phyloP scores from a whole-genome alignment of 2,329 filamentous ascomycete genomes.

The Didymella glomerata region DNA sequence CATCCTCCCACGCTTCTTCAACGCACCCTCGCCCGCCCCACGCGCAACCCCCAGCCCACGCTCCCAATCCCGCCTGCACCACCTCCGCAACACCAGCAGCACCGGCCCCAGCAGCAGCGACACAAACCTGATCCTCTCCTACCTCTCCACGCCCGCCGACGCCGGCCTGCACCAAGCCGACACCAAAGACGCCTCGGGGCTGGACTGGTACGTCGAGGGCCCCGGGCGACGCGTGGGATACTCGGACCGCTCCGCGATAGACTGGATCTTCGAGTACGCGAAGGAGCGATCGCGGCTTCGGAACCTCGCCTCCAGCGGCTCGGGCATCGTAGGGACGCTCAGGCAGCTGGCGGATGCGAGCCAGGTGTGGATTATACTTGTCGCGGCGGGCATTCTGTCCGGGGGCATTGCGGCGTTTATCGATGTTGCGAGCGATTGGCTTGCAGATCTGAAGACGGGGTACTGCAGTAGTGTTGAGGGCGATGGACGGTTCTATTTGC shows the following conservation, averaged over 20 bases:
- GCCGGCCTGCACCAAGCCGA: slow-evolving; percentile 52
- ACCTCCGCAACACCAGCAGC: slow-evolving; percentile 33
- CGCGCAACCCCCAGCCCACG: slow-evolving; percentile 34
- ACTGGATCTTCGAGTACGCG: slow-evolving; percentile 99
- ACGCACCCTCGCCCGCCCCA: slow-evolving; percentile 28
- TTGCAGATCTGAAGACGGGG: slow-evolving; percentile 89
- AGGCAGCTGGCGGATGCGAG: slow-evolving; percentile 81
- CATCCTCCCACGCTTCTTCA: slow-evolving; percentile 57
- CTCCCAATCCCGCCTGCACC: slow-evolving; percentile 36
- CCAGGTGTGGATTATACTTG: slow-evolving; percentile 89
- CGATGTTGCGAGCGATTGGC: slow-evolving; percentile 89
- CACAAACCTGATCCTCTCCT: slow-evolving; percentile 54
- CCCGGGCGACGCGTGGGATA: slow-evolving; percentile 91
- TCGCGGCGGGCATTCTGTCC: slow-evolving; percentile 83
- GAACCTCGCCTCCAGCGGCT: slow-evolving; percentile 73
- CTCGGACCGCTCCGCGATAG: slow-evolving; percentile 95
- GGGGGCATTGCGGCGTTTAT: slow-evolving; percentile 88
- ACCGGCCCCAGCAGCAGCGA: slow-evolving; percentile 37
- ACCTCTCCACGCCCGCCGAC: slow-evolving; percentile 51
- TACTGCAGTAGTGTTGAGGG: slow-evolving; percentile 81
- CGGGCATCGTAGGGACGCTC: slow-evolving; percentile 76
- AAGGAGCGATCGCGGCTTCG: slow-evolving; percentile 90
- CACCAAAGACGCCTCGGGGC: slow-evolving; percentile 54
- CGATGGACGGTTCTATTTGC: slow-evolving; percentile 89
- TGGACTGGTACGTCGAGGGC: slow-evolving; percentile 90